Evolutionary conservation across 768 basidiomycete genomes (phyloP).

Genomic region (Suillus hirtellus): DNA sequence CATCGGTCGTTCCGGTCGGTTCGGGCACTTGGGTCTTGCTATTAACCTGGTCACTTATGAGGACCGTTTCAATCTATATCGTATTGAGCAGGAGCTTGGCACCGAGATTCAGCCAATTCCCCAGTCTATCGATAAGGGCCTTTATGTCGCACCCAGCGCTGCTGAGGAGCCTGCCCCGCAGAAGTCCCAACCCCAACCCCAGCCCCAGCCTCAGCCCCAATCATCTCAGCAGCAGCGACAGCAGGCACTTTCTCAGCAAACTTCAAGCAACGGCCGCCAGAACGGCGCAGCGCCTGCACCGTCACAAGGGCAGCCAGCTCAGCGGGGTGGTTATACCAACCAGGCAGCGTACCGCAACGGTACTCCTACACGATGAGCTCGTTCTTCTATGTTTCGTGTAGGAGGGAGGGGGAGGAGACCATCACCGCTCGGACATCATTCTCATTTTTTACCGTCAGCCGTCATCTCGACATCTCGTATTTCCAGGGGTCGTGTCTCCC

Average conservation of each 20-base stretch:
- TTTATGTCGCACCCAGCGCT: slow-evolving; percentile 86
- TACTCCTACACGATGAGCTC: slow-evolving; percentile 30
- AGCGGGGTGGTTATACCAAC: slow-evolving; percentile 24
- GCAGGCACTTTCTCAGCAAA: slow-evolving; percentile 28
- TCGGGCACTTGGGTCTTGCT: slow-evolving; percentile 94
- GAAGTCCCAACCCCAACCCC: slow-evolving; percentile 34
- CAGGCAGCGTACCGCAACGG: slow-evolving; percentile 28
- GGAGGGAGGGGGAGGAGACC: slow-evolving; percentile 6
- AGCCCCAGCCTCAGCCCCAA: slow-evolving; percentile 37
- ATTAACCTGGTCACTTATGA: slow-evolving; percentile 99
- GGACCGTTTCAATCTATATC: slow-evolving; percentile 96
- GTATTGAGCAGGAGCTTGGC: slow-evolving; percentile 97
- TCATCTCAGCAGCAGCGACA: slow-evolving; percentile 32
- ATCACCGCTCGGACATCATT: slow-evolving; percentile 17
- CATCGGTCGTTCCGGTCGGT: slow-evolving; percentile 96
- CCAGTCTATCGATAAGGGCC: slow-evolving; percentile 81
- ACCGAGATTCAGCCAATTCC: slow-evolving; percentile 98
- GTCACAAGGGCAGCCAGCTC: slow-evolving; percentile 20
- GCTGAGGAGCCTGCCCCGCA: slow-evolving; percentile 46
- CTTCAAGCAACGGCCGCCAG: slow-evolving; percentile 30
- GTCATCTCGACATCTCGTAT: slow-evolving; percentile 16
- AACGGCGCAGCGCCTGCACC: slow-evolving; percentile 23
- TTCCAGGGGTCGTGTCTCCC: slow-evolving; percentile 16
- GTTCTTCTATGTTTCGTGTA: slow-evolving; percentile 1
- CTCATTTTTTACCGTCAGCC: slow-evolving; percentile 18